phyloP scores from a whole-genome alignment of 2,329 filamentous ascomycete species.

The Diaporthe eres region DNA sequence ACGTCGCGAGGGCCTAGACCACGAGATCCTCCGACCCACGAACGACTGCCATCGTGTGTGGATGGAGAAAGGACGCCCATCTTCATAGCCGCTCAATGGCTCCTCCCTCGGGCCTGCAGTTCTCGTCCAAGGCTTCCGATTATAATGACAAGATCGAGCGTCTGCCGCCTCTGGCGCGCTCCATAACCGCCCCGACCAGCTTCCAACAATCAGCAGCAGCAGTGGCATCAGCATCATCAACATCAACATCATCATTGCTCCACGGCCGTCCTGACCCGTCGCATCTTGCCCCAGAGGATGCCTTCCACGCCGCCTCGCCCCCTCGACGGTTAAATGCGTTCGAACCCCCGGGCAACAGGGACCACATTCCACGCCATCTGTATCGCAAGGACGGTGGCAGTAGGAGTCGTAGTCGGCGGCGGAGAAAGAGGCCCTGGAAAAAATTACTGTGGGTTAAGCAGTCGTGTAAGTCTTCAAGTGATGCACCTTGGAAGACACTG shows the following conservation, averaged over 20 bases:
- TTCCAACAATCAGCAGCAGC: conserved; percentile 38
- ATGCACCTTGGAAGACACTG: not conserved
- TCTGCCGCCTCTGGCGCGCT: conserved; percentile 54
- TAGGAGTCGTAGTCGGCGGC: conserved; percentile 75
- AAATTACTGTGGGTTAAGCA: conserved; percentile 99
- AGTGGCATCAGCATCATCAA: conserved; percentile 5
- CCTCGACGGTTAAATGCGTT: conserved; percentile 65
- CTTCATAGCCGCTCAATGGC: conserved; percentile 46
- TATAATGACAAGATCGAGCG: conserved; percentile 43
- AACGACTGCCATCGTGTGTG: not conserved
- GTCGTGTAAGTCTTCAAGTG: conserved; percentile 73
- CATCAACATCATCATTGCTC: conserved; percentile 6
- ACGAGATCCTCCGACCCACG: not conserved
- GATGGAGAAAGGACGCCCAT: conserved; percentile 36
- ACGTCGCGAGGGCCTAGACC: not conserved
- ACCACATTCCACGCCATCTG: conserved; percentile 53
- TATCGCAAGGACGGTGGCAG: conserved; percentile 65
- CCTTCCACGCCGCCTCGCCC: conserved; percentile 76
- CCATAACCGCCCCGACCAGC: conserved; percentile 57
- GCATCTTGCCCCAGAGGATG: conserved; percentile 87
- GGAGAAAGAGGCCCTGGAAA: conserved; percentile 85
- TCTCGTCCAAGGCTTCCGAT: conserved; percentile 48
- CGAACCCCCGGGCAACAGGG: conserved; percentile 49
- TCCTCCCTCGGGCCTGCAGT: conserved; percentile 49
- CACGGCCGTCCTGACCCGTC: conserved; percentile 69